These are phyloP conservation scores for Gautieria morchelliformis DNA, from an alignment of 768 basidiomycete species.

Conservation along the genomic window DNA sequence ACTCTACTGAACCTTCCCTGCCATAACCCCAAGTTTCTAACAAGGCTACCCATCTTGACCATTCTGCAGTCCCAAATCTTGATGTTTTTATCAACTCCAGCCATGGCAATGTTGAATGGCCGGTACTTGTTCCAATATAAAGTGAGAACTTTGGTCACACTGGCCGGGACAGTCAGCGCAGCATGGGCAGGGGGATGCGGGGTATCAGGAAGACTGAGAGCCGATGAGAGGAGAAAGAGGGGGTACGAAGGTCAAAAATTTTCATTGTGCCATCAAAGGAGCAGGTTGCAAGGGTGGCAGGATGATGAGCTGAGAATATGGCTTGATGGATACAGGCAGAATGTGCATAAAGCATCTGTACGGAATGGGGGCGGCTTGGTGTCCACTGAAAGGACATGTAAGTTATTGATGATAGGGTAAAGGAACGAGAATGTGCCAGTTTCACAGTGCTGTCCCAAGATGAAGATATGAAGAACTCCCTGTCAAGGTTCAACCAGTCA, in stretches of 20 bases:
- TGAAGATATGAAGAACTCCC: constrained; percentile 77
- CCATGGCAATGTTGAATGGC: constrained; percentile 37
- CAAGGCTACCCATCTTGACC: constrained; percentile 45
- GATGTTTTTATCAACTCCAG: constrained; percentile 21
- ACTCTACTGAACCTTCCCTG: too few species aligned
- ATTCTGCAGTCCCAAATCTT: constrained; percentile 86
- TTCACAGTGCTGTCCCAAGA: constrained; percentile 92
- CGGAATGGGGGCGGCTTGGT: constrained; percentile 68
- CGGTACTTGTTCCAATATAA: constrained; percentile 93
- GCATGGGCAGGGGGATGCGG: constrained; percentile 61
- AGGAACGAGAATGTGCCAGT: constrained; percentile 44
- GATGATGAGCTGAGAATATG: constrained; percentile 86
- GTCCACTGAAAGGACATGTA: constrained; percentile 54
- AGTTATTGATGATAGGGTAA: not conserved
- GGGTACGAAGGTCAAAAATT: constrained; percentile 52
- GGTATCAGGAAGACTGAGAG: constrained; percentile 38
- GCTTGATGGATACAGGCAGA: constrained; percentile 81
- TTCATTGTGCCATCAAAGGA: constrained; percentile 81
- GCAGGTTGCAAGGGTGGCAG: constrained; percentile 71
- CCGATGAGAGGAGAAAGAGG: constrained; percentile 14
- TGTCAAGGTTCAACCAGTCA: constrained; percentile 92
- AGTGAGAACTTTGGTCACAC: constrained; percentile 66
- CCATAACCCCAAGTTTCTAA: too few species aligned
- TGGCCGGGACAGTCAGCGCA: constrained; percentile 69
- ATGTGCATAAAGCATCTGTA: constrained; percentile 78